A percentile compares a stretch with the other conserved stretches of the same genome.
Conservation (phyloP, 768 basidiomycete species). For the Chlorophyllum brunneum region DNA sequence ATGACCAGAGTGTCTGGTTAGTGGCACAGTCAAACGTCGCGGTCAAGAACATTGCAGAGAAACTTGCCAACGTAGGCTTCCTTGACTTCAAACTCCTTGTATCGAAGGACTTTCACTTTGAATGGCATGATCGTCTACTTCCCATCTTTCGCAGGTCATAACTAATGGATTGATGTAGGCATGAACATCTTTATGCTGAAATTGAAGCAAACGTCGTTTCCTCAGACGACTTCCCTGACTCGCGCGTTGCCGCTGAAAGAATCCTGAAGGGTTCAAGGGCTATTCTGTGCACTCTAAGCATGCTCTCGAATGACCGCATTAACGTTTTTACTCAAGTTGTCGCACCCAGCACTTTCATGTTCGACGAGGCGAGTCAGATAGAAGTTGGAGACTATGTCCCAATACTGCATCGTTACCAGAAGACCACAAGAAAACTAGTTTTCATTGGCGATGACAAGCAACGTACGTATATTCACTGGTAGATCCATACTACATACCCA, state of each 20-base stretch:
- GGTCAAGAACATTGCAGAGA: conserved; percentile 79
- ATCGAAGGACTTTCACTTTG: conserved; percentile 57
- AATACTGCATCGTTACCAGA: conserved; percentile 29
- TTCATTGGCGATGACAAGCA: conserved; percentile 57
- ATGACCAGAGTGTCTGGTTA: conserved; percentile 48
- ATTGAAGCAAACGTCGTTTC: conserved; percentile 46
- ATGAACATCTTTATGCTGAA: conserved; percentile 62
- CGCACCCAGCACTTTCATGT: conserved; percentile 36
- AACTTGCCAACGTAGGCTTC: conserved; percentile 45
- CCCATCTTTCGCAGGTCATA: background rate
- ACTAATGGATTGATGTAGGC: conserved; percentile 37
- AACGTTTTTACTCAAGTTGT: conserved; percentile 23
- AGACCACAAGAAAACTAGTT: conserved; percentile 36
- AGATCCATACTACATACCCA: background rate
- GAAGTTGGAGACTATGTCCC: conserved; percentile 44
- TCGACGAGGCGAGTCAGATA: conserved; percentile 58
- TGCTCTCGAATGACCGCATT: conserved; percentile 43
- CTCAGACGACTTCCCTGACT: conserved; percentile 28
- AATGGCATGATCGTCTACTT: conserved; percentile 58
- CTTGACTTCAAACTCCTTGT: conserved; percentile 57
- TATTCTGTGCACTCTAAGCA: conserved; percentile 64
- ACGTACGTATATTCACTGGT: conserved; percentile 17
- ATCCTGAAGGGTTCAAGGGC: conserved; percentile 41
- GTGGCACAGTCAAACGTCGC: conserved; percentile 75
- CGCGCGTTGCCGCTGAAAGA: conserved; percentile 19